A percentile compares a stretch with the other conserved stretches of the same genome.
Evolutionary conservation across 2,329 filamentous ascomycete species (phyloP).

Genomic region (Colletotrichum nymphaeae): DNA sequence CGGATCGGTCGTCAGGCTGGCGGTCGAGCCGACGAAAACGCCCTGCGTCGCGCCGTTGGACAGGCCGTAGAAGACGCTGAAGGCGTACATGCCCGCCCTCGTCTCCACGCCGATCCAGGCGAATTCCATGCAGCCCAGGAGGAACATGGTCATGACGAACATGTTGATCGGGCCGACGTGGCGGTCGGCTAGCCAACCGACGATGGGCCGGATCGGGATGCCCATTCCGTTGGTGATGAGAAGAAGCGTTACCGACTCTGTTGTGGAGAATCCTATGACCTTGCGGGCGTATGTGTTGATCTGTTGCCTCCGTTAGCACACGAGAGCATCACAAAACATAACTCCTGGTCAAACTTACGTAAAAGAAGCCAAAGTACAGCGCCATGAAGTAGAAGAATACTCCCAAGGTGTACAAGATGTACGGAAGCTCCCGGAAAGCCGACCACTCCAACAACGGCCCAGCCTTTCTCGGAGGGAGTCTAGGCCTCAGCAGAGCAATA

Average conservation of each 20-base stretch:
- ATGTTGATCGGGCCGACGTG: slow-evolving; percentile 66
- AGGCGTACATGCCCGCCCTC: slow-evolving; percentile 53
- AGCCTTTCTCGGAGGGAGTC: slow-evolving; percentile 58
- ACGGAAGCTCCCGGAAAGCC: slow-evolving; percentile 68
- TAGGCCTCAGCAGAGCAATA: slow-evolving; percentile 54
- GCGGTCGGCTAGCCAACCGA: slow-evolving; percentile 64
- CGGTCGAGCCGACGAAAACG: slow-evolving; percentile 53
- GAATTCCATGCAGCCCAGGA: slow-evolving; percentile 61
- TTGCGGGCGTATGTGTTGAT: slow-evolving; percentile 58
- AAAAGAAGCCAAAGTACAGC: slow-evolving; percentile 64
- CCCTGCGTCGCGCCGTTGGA: slow-evolving; percentile 55
- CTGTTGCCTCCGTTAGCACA: slow-evolving; percentile 53
- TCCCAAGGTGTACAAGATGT: slow-evolving; percentile 62
- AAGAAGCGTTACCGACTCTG: slow-evolving; percentile 64
- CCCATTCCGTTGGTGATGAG: slow-evolving; percentile 69
- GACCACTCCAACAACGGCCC: slow-evolving; percentile 66
- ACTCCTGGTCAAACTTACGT: slow-evolving; percentile 41
- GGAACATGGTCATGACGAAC: slow-evolving; percentile 58
- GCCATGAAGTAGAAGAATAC: slow-evolving; percentile 61
- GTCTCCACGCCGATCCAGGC: slow-evolving; percentile 65
- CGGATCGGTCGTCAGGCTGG: slow-evolving; percentile 55
- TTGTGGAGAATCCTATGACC: slow-evolving; percentile 57
- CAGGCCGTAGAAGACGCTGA: slow-evolving; percentile 57
- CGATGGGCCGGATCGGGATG: slow-evolving; percentile 63
- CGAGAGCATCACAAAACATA: slow-evolving; percentile 39